Base-by-base conservation (phyloP, 768 basidiomycete genomes). In the Termitomyces sp. region DNA sequence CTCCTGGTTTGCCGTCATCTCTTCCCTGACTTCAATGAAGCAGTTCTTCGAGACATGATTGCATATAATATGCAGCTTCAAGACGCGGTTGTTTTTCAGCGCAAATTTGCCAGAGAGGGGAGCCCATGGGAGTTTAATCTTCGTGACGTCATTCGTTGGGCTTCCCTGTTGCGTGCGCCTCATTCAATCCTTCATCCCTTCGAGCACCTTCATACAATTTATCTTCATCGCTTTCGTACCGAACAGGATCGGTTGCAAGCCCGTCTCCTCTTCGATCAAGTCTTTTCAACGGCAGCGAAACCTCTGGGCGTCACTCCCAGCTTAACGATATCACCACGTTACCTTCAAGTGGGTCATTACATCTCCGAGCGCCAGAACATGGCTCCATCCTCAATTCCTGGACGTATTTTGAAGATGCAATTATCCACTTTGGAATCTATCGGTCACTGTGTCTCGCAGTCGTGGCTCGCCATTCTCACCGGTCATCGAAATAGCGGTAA, bases 91-190 rank as follows among this genome's bases (percentile, higher is more conserved):
- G 82, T 81, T 59, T 61, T 81, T 21, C 79, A 80, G 50, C 80
- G 82, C 19, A 60, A 77, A 2, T 93, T 97, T 66, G 94, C 81
- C 2, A 77, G 82, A 37, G 82, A 88, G 52, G 95, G 95, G 9
- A 78, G 82, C 53, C 97, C 96, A 5, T 99, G 96, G 96, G 96
- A 99, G 66, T 97, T 98, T 76, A 99, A 99, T 67, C 77, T 99
- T 30, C 89, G 96, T 14, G 96, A 99, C 70, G 77, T 98, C 54
- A 81, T 93, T 55, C 83, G 97, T 44, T 97, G 97, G 95, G 83
- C 87, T 34, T 76, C 76, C 0, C 79, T 88, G 38, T 64, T 84
- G 34, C 67, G 67, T 51, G 53, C 67, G 26, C 61, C 72, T 38
- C 47, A 55, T 44, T 58, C 65, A 40, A 56, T 63, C 44, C 60